Evolutionary conservation across 208 protist species (phyloP), one percentile per base, ranked within the genome.

Genomic region (Trypanosoma rangeli): DNA sequence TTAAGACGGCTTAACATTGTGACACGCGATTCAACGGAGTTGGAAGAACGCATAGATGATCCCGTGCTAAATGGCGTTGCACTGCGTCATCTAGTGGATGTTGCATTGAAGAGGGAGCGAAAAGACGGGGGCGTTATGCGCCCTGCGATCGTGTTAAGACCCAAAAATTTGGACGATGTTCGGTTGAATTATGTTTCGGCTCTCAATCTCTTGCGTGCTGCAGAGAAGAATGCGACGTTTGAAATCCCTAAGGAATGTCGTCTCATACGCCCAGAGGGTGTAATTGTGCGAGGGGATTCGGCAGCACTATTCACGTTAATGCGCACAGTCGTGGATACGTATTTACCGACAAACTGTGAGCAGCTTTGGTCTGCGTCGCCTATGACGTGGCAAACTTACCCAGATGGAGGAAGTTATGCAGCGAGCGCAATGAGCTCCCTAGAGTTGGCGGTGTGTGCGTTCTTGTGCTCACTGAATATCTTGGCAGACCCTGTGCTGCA

Each of bases 1-100:
- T 77, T 94, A 26, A 70, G 86, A 22, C 79, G 88, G 42, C 81
- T 91, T 73, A 82, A 89, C 69, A 86, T 94, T 53, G 57, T 91
- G 13, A 50, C 52, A n/a, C 24, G 68, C 42, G 76, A 84, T 37
- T 29, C 49, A 28, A 48, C 73, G 7, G 53, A 60, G 10, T 46
- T 44, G 15, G 66, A 42, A 3, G 49, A 42, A 42, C 64, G 39
- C 16, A 81, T 92, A 37, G 61, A 71, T 33, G 89, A 94, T 61
- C 74, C 82, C 24, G 74, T 94, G 9, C 74, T 86, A 64, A 94
- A 94, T 70, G 89, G 86, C 8, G 67, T 73, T 39, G 89, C 85
- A 0, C 67, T 91, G 20, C 81, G 80, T 48, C 84, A 82, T 59
- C 76, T 94, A 15, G 64, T 87, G 37, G 31, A 49, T 31, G 22